A percentile compares a stretch with the other conserved stretches of the same genome.
Evolutionary conservation across 1,284 basidiomycete species (phyloP).

Genomic region (Ganoderma lingzhi): DNA sequence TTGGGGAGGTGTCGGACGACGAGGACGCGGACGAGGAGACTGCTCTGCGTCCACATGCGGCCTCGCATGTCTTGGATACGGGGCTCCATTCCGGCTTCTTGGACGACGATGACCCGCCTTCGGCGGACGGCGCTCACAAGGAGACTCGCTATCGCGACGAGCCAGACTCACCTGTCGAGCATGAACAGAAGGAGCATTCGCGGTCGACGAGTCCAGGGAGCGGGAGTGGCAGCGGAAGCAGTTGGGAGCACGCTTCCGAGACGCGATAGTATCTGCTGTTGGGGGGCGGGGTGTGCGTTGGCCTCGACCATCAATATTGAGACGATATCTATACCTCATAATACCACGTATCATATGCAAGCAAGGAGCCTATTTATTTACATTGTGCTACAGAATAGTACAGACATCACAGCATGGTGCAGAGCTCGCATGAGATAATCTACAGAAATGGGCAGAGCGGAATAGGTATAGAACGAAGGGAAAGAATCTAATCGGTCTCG

Average conservation of each 20-base stretch:
- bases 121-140: slow-evolving; percentile 45
- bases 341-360: slow-evolving; percentile 29
- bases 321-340: slow-evolving; percentile 8
- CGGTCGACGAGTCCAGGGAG: slow-evolving; percentile 39
- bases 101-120: slow-evolving; percentile 66
- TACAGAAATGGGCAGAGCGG: slow-evolving; percentile 31
- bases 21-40: slow-evolving; percentile 76
- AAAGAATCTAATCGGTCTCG: slow-evolving; percentile 27
- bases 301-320: slow-evolving; percentile 9
- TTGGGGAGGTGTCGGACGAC: slow-evolving; percentile 85
- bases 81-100: slow-evolving; percentile 70
- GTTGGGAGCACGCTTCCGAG: slow-evolving; percentile 78
- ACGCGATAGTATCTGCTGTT: slow-evolving; percentile 36
- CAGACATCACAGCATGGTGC: slow-evolving; percentile 34
- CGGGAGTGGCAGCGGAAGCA: slow-evolving; percentile 58
- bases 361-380: slow-evolving; percentile 38
- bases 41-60: slow-evolving; percentile 47
- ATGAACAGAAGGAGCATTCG: slow-evolving; percentile 43
- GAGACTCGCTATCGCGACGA: slow-evolving; percentile 64
- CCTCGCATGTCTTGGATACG: slow-evolving; percentile 43
- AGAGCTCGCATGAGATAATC: slow-evolving; percentile 30
- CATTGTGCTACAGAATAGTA: slow-evolving; percentile 38
- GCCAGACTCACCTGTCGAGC: slow-evolving; percentile 47
- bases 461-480: slow-evolving; percentile 12
- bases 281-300: slow-evolving; percentile 2